A percentile compares a stretch with the other conserved stretches of the same genome.
These are phyloP conservation scores for Yamadazyma atlantica DNA, from an alignment of 1,139 yeast species.

Conservation along the genomic window DNA sequence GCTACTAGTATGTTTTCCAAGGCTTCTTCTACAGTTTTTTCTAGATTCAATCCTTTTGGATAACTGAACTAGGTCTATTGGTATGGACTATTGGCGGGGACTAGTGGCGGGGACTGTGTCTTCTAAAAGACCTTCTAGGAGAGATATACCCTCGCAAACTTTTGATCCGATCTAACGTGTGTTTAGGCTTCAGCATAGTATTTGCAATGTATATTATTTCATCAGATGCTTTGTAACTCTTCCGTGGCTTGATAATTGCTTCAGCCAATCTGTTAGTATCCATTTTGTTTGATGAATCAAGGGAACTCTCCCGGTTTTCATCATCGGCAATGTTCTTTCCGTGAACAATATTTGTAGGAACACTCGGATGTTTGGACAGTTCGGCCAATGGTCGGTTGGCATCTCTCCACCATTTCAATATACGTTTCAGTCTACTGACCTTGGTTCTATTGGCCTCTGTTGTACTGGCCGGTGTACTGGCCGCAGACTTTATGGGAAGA, in stretches of 20 bases:
- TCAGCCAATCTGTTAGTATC: neutral
- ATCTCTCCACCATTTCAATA: neutral
- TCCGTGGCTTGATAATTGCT: slow-evolving; percentile 9
- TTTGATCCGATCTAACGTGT: neutral
- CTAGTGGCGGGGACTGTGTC: too few relatives aligned
- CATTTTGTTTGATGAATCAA: too few relatives aligned
- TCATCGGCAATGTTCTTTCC: too few relatives aligned
- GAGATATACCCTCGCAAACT: neutral
- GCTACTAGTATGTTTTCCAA: slow-evolving; percentile 52
- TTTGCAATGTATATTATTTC: slow-evolving; percentile 10
- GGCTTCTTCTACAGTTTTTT: slow-evolving; percentile 47
- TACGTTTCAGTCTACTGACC: neutral
- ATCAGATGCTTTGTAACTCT: slow-evolving; percentile 4
- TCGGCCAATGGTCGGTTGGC: too few relatives aligned
- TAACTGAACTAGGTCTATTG: neutral
- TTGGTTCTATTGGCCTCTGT: neutral
- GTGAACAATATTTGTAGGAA: slow-evolving; percentile 3
- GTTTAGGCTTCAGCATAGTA: too few relatives aligned
- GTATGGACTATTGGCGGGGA: too few relatives aligned
- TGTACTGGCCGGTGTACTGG: too few relatives aligned
- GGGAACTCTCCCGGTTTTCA: too few relatives aligned
- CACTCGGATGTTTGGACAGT: slow-evolving; percentile 5
- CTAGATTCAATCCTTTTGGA: slow-evolving; percentile 50
- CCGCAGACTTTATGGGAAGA: too few relatives aligned
- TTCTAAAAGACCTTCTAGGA: too few relatives aligned